Base-by-base conservation (phyloP, 352 stramenopile genomes). In the Phytopythium oedochilum region DNA sequence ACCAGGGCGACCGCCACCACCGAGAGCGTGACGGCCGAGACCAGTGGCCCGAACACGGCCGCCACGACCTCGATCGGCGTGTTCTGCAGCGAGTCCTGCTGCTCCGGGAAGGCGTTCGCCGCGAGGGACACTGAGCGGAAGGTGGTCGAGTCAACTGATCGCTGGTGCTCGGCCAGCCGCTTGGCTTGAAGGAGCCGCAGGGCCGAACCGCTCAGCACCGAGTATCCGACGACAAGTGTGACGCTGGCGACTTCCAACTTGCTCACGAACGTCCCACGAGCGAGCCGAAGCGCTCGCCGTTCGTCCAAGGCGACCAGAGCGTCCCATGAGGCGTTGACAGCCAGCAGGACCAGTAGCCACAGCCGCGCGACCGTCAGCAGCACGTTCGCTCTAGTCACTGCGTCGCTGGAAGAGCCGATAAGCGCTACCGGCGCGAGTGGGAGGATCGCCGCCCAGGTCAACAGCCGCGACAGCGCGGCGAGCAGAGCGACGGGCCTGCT, bases 361-460 rank as follows among this genome's bases (percentile, higher is more conserved):
- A 64, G 29, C 18, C 76, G 71, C 46, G 70, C 39, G 38, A 70
- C 63, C 17, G 73, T 74, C 32, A 83, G 32, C 47, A 68, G 59
- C 7, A 62, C 54, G 53, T 87, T 68, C 43, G 48, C 48, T 2
- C 10, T 31, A 54, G 25, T 50, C 55, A 62, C 28, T 10, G 6
- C 11, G 66, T 57, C 56, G 42, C 10, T 64, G 45, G 45, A 67
- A 52, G 11, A 58, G 55, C 36, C 47, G 25, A 73, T 65, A n/a
- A 59, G 45, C 48, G 65, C 70, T 28, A 75, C 53, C 4, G 64
- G 56, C n/a, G 55, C 52, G 10, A 60, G 63, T 10, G 74, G 77
- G 18, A 82, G 32, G n/a, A 88, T 43, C n/a, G 81, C 40, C 20
- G 64, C 66, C 74, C 77, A 88, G 5, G 74, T 72, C 6, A 88